Evolutionary conservation across 2,329 filamentous ascomycete species (phyloP).

Genomic region (Myriosclerotinia scirpicola): DNA sequence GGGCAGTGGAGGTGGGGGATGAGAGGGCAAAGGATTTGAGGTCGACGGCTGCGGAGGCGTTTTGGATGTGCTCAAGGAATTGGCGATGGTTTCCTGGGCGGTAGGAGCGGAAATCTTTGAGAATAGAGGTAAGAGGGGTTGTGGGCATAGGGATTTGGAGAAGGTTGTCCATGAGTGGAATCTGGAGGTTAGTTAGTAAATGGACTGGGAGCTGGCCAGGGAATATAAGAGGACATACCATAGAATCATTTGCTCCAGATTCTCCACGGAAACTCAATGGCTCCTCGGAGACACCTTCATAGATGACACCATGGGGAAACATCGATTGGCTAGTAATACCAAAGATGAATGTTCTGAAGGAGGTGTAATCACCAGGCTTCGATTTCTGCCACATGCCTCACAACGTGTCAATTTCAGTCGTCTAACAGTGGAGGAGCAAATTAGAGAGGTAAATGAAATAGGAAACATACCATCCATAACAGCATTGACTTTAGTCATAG

Average conservation of each 20-base stretch:
- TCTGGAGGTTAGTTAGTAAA: conserved; percentile 43
- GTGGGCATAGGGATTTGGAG: conserved; percentile 83
- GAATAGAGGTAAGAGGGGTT: conserved; percentile 84
- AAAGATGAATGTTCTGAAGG: conserved; percentile 95
- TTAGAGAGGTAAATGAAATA: not conserved
- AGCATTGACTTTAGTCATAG: conserved; percentile 69
- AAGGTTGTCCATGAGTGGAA: conserved; percentile 85
- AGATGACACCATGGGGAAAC: conserved; percentile 90
- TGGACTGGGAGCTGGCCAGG: too few relatives aligned
- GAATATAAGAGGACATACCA: conserved; percentile 50
- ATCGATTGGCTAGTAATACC: conserved; percentile 91
- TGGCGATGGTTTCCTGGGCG: conserved; percentile 84
- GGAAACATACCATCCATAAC: conserved; percentile 68
- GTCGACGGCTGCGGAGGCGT: conserved; percentile 49
- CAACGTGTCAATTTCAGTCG: conserved; percentile 37
- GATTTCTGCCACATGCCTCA: conserved; percentile 86
- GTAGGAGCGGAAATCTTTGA: conserved; percentile 86
- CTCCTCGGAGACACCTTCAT: conserved; percentile 76
- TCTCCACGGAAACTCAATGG: conserved; percentile 86
- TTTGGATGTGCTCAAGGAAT: conserved; percentile 73
- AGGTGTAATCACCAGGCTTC: conserved; percentile 78
- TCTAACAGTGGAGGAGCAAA: conserved; percentile 17
- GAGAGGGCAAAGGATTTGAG: conserved; percentile 59
- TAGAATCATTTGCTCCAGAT: conserved; percentile 90
- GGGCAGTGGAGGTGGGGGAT: conserved; percentile 55